Base-by-base conservation (phyloP, 495 filamentous ascomycete genomes). In the Letharia columbiana region DNA sequence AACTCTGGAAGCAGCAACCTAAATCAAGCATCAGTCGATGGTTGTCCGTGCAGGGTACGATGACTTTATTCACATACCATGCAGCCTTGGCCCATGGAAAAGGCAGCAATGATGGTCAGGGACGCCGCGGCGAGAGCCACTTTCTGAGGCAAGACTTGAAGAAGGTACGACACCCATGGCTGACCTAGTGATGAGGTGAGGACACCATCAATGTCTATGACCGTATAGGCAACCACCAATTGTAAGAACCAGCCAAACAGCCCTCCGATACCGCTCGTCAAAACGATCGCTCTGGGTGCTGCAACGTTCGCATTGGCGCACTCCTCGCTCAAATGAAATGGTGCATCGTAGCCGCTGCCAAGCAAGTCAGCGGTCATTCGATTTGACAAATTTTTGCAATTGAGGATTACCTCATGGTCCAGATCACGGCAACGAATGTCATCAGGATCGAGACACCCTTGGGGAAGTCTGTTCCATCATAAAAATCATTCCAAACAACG, bases 41-140 rank as follows among this genome's bases (percentile, higher is more conserved):
- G 1, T 17, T n/a, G 28, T 67, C 35, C 18, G 1, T 18, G 15
- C 37, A n/a, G 9, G n/a, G 4, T 18, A 8, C 6, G n/a, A 33
- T 40, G 35, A 41, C n/a, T n/a, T 18, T 4, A 15, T 44, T 28
- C 6, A 50, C 42, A 31, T 69, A 69, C 87, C 89, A 91, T 91
- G 74, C 87, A 91, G 3, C 87, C 89, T 76, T 92, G 89, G 28
- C 89, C 89, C 89, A 91, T 91, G 23, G 82, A 87, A 74, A 89
- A 92, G 5, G 85, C 87, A 71, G 88, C 89, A 60, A 90, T 77
- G 70, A 92, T 89, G 7, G 88, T 92, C 42, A 92, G 74, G 5
- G 80, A 76, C 11, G 91, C 81, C 66, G 90, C 84, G 7, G 83
- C 85, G 13, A 91, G 77, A n/a, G 85, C 85, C 1, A 79, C 82